Percentiles rank a stretch among this genome's conserved stretches.
phyloP scores from a whole-genome alignment of 2,329 filamentous ascomycete species.

The Fusarium domesticum region DNA sequence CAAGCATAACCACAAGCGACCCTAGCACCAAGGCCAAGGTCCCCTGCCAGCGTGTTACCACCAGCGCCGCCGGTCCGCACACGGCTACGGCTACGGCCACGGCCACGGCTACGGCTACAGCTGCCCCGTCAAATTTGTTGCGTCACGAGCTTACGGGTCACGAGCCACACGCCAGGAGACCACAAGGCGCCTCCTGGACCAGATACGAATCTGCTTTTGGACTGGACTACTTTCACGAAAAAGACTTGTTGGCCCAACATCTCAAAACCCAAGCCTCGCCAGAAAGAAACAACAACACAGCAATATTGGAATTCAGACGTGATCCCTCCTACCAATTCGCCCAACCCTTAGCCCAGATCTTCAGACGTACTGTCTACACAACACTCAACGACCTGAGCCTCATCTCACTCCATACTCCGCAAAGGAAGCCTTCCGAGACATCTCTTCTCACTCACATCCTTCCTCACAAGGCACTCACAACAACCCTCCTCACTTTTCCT shows the following conservation, averaged over 20 bases:
- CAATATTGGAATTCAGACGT: no score
- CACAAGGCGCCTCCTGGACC: no score
- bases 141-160: conserved; percentile 26
- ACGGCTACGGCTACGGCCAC: background rate
- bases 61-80: background rate
- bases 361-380: no score
- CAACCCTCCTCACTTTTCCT: background rate
- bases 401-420: background rate
- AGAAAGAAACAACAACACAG: no score
- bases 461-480: background rate
- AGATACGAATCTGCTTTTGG: no score
- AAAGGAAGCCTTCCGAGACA: background rate
- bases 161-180: conserved; percentile 8
- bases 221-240: no score
- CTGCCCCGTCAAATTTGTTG: conserved; percentile 12
- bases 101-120: background rate
- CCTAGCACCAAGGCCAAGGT: background rate
- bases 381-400: no score
- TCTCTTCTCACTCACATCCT: background rate
- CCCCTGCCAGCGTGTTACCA: background rate
- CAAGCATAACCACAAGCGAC: background rate
- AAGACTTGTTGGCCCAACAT: no score
- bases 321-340: no score
- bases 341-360: background rate
- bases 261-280: no score